Evolutionary conservation across 2,329 filamentous ascomycete genomes (phyloP).

Genomic region (Exserohilum turcica): DNA sequence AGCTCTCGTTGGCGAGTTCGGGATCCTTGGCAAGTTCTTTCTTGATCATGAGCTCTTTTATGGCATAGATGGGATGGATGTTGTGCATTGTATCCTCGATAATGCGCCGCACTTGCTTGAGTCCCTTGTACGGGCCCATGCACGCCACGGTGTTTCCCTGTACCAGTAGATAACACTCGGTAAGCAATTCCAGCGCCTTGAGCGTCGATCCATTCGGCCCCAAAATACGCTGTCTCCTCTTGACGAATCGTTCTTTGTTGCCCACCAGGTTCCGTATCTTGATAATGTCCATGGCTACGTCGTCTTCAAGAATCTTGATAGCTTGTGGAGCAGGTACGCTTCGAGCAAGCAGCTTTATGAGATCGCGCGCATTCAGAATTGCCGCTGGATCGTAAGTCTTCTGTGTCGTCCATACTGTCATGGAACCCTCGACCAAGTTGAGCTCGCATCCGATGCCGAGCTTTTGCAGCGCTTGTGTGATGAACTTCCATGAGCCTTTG

Average conservation of each 20-base stretch:
- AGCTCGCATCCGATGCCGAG: constrained; percentile 87
- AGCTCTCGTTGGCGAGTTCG: constrained; percentile 82
- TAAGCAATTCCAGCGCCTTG: constrained; percentile 91
- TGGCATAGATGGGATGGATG: constrained; percentile 86
- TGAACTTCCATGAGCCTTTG: constrained; percentile 88
- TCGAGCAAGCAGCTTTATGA: constrained; percentile 89
- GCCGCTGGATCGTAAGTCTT: constrained; percentile 91
- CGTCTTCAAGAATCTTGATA: constrained; percentile 91
- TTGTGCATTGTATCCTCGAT: constrained; percentile 97
- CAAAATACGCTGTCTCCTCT: constrained; percentile 88
- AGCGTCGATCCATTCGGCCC: constrained; percentile 90
- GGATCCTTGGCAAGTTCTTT: constrained; percentile 89
- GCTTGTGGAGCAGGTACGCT: constrained; percentile 87
- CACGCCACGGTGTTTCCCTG: constrained; percentile 93
- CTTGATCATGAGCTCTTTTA: constrained; percentile 96
- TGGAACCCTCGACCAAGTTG: constrained; percentile 92
- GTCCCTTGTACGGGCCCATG: constrained; percentile 90
- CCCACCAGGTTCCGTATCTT: constrained; percentile 89
- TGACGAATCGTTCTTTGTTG: constrained; percentile 95
- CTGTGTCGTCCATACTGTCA: constrained; percentile 93
- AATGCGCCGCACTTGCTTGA: constrained; percentile 85
- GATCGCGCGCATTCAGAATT: constrained; percentile 89
- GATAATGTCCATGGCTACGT: constrained; percentile 90
- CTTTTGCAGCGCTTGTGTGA: constrained; percentile 87
- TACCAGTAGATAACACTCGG: constrained; percentile 84